Conservation (phyloP, 768 basidiomycete species). For the Tylopilus intermedius region DNA sequence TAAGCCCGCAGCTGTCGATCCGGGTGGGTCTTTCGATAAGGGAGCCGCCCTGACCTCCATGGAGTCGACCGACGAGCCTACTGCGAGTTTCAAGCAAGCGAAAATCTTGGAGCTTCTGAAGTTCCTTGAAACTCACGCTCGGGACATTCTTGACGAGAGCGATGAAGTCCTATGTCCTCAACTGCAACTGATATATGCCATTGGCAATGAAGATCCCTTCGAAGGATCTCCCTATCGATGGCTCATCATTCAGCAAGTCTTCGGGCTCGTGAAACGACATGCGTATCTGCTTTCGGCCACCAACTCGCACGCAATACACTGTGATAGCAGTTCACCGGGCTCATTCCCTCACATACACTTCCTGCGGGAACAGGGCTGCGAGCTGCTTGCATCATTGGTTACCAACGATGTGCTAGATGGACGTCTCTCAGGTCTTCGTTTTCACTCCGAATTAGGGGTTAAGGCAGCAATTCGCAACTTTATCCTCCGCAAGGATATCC, state of each 20-base stretch:
- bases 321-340: too few species aligned
- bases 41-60: too few species aligned
- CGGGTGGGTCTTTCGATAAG: too few species aligned
- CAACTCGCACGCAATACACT: too few species aligned
- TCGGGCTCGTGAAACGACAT: constrained; percentile 18
- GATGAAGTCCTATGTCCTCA: too few species aligned
- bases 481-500: constrained; percentile 12
- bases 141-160: constrained; percentile 15
- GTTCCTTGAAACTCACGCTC: constrained; percentile 24
- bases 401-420: not conserved
- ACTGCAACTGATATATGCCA: constrained; percentile 32
- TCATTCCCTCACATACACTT: constrained; percentile 22
- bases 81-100: too few species aligned
- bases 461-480: constrained; percentile 17
- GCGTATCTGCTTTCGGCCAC: too few species aligned
- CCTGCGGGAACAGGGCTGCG: constrained; percentile 9
- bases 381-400: constrained; percentile 8
- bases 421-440: too few species aligned
- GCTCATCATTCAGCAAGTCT: constrained; percentile 28
- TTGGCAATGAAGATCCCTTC: constrained; percentile 25
- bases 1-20: too few species aligned
- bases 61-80: too few species aligned
- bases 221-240: constrained; percentile 33
- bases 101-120: constrained; percentile 5
- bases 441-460: not conserved